phyloP scores from a whole-genome alignment of 768 basidiomycete species.

The Leccinellum albellum region DNA sequence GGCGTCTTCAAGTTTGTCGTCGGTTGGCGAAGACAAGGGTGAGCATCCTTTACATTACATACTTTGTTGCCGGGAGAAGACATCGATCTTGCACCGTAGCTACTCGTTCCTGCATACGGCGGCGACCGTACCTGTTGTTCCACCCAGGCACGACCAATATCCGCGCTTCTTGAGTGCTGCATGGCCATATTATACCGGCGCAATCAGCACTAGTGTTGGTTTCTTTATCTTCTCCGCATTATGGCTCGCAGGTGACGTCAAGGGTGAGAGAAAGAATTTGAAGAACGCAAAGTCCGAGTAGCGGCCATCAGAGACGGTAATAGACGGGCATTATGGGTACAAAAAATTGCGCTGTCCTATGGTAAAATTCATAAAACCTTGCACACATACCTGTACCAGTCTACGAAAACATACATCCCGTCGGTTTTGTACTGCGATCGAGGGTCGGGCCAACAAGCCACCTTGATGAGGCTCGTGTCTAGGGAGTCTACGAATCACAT shows the following conservation, averaged over 20 bases:
- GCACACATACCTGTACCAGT: constrained; percentile 21
- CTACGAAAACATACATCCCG: constrained; percentile 5
- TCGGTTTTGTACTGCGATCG: not conserved
- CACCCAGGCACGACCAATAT: constrained; percentile 92
- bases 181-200: constrained; percentile 92
- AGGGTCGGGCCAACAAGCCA: not conserved
- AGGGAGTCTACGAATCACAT: constrained; percentile 16
- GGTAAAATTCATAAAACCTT: constrained; percentile 6
- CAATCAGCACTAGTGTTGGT: constrained; percentile 80
- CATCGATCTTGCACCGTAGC: constrained; percentile 35
- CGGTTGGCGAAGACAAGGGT: constrained; percentile 88
- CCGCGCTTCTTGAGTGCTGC: constrained; percentile 94
- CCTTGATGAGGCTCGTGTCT: constrained; percentile 8
- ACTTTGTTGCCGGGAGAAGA: not conserved
- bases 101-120: constrained; percentile 71
- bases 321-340: not conserved
- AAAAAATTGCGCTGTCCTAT: constrained; percentile 7
- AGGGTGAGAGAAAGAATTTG: constrained; percentile 50
- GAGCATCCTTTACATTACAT: constrained; percentile 22
- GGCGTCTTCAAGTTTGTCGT: constrained; percentile 98
- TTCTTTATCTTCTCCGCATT: constrained; percentile 84
- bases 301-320: not conserved
- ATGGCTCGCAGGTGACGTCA: constrained; percentile 84
- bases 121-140: constrained; percentile 82
- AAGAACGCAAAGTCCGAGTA: constrained; percentile 35